Evolutionary conservation across 148 eudicot genomes (phyloP).

Genomic region (Persicaria tinctoria): DNA sequence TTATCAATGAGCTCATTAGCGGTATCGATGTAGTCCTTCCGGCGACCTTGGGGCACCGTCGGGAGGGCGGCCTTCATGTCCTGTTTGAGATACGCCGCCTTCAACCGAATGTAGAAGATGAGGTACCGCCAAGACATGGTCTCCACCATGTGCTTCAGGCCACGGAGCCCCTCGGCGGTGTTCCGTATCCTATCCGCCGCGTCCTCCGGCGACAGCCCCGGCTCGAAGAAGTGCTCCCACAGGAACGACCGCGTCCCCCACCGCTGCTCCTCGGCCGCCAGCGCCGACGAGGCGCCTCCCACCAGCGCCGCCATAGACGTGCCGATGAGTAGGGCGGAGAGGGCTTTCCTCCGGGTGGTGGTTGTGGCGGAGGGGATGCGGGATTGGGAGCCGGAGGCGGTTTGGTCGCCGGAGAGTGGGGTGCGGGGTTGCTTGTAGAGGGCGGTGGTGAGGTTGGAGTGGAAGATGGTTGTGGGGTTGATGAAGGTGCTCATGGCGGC

Average conservation of each 20-base stretch:
- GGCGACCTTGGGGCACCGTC: slow-evolving; percentile 32
- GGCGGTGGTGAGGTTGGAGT: slow-evolving; percentile 27
- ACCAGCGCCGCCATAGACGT: slow-evolving; percentile 43
- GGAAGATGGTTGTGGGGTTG: slow-evolving; percentile 37
- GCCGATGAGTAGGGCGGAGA: slow-evolving; percentile 17
- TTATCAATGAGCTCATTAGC: slow-evolving; percentile 82
- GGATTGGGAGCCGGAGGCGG: slow-evolving; percentile 3
- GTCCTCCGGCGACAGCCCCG: slow-evolving; percentile 76
- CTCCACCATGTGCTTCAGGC: slow-evolving; percentile 70
- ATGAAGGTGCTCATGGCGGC: slow-evolving; percentile 43
- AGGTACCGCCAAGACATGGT: slow-evolving; percentile 88
- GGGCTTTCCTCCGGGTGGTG: slow-evolving; percentile 34
- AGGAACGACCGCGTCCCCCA: slow-evolving; percentile 82
- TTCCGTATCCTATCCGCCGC: slow-evolving; percentile 61
- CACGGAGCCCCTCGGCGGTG: slow-evolving; percentile 73
- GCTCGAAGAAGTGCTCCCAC: slow-evolving; percentile 61
- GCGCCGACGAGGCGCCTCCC: slow-evolving; percentile 25
- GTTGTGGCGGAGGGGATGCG: slow-evolving; percentile 15
- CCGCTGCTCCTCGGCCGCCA: slow-evolving; percentile 46
- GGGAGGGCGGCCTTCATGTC: slow-evolving; percentile 64
- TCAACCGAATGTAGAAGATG: slow-evolving; percentile 59
- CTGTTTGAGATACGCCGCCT: slow-evolving; percentile 59
- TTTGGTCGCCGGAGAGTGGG: slow-evolving; percentile 20
- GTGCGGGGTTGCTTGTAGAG: slow-evolving; percentile 16
- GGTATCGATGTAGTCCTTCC: slow-evolving; percentile 39